Evolutionary conservation across 306 rosid species (phyloP).

Genomic region (Echinosophora koreensis): DNA sequence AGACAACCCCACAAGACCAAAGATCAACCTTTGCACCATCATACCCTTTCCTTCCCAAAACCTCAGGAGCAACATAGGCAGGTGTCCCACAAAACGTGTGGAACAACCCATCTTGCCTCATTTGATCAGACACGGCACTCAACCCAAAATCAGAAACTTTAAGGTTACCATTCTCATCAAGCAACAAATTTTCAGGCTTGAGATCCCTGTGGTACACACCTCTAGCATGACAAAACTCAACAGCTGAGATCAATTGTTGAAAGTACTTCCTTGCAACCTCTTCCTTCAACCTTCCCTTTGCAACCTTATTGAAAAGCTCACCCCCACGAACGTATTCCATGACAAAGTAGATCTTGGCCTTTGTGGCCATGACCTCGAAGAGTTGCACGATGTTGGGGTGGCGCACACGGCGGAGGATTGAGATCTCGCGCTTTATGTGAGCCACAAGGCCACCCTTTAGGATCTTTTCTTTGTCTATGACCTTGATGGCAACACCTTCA

Average conservation of each 20-base stretch:
- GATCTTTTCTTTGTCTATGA: conserved; percentile 93
- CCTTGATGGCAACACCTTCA: conserved; percentile 87
- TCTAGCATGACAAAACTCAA: conserved; percentile 86
- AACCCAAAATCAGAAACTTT: conserved; percentile 92
- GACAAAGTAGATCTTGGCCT: conserved; percentile 88
- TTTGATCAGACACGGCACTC: conserved; percentile 90
- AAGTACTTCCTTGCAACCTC: conserved; percentile 82
- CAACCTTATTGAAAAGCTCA: conserved; percentile 93
- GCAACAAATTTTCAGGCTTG: conserved; percentile 83
- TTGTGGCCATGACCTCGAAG: conserved; percentile 96
- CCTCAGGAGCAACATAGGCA: conserved; percentile 97
- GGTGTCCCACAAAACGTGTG: conserved; percentile 98
- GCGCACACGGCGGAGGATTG: conserved; percentile 94
- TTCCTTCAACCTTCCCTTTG: conserved; percentile 85
- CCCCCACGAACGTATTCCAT: conserved; percentile 97
- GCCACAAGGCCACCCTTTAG: conserved; percentile 82
- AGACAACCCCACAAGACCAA: conserved; percentile 91
- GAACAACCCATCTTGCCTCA: conserved; percentile 84
- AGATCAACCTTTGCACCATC: conserved; percentile 90
- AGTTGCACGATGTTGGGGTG: conserved; percentile 94
- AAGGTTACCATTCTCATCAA: conserved; percentile 80
- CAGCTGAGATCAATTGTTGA: conserved; percentile 89
- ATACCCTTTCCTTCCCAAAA: conserved; percentile 78
- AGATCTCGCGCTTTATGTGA: conserved; percentile 97
- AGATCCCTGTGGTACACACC: conserved; percentile 92